These are phyloP conservation scores for Spathaspora boniae DNA, from an alignment of 805 yeast species.

Conservation along the genomic window DNA sequence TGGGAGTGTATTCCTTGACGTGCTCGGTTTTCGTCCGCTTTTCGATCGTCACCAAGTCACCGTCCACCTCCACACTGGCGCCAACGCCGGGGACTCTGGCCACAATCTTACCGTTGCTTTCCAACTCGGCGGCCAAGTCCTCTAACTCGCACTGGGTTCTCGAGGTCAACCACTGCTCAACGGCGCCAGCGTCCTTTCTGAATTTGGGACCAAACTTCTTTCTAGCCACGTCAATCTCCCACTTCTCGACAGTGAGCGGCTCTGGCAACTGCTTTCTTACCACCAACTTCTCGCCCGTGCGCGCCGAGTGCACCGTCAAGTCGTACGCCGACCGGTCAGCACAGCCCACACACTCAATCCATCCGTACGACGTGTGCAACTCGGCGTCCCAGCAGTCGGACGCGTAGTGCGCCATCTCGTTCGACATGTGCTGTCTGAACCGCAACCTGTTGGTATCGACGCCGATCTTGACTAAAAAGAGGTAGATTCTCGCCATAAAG, in stretches of 20 bases:
- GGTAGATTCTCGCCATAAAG: conserved; percentile 89
- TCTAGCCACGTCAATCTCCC: conserved; percentile 84
- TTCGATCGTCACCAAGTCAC: conserved; percentile 68
- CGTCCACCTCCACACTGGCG: conserved; percentile 67
- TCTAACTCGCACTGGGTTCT: conserved; percentile 86
- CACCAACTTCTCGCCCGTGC: conserved; percentile 90
- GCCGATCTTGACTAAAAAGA: conserved; percentile 84
- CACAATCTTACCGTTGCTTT: conserved; percentile 56
- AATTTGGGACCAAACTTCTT: conserved; percentile 97
- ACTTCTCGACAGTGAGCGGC: conserved; percentile 79
- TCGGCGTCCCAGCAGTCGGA: conserved; percentile 99
- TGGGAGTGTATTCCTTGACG: conserved; percentile 92
- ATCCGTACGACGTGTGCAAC: conserved; percentile 90
- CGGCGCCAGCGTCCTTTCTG: conserved; percentile 94
- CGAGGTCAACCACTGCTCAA: conserved; percentile 71
- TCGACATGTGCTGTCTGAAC: conserved; percentile 97
- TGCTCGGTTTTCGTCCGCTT: conserved; percentile 81
- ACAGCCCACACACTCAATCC: conserved; percentile 99
- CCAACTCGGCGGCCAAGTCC: conserved; percentile 67
- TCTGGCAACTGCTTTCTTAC: conserved; percentile 87
- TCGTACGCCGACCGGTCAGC: conserved; percentile 99
- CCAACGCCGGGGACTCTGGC: conserved; percentile 66
- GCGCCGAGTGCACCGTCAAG: conserved; percentile 89
- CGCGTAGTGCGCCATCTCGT: conserved; percentile 99
- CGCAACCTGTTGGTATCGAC: conserved; percentile 79